phyloP scores from a whole-genome alignment of 208 protist species.

The Leishmania lainsoni region DNA sequence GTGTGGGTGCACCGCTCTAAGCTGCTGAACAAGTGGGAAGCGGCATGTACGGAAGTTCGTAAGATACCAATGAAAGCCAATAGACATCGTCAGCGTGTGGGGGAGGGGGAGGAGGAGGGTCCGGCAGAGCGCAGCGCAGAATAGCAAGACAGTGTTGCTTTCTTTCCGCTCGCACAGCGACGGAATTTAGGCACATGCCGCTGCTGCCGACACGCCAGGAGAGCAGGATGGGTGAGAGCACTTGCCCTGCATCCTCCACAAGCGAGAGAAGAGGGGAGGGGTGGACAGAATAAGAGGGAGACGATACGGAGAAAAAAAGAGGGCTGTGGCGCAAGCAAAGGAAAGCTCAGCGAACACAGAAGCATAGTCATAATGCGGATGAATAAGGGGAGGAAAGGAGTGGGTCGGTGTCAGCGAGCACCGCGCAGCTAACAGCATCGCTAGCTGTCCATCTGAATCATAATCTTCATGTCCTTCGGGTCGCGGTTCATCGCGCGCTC shows the following conservation, averaged over 20 bases:
- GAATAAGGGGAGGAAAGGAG: background rate
- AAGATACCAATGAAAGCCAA: background rate
- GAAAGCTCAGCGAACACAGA: background rate
- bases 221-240: background rate
- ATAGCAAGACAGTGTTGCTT: background rate
- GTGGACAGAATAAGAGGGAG: background rate
- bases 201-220: background rate
- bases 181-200: background rate
- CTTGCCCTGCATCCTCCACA: background rate
- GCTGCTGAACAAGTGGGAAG: background rate
- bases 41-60: background rate
- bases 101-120: background rate
- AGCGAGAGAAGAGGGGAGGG: background rate
- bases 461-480: conserved; percentile 57
- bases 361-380: background rate
- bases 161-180: background rate
- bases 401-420: background rate
- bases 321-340: background rate
- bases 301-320: background rate
- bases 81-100: background rate
- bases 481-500: conserved; percentile 35
- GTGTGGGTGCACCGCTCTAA: background rate
- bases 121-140: background rate
- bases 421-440: background rate
- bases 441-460: conserved; percentile 47